Conservation (phyloP, 345 rosid genomes). For the Murraya paniculata region DNA sequence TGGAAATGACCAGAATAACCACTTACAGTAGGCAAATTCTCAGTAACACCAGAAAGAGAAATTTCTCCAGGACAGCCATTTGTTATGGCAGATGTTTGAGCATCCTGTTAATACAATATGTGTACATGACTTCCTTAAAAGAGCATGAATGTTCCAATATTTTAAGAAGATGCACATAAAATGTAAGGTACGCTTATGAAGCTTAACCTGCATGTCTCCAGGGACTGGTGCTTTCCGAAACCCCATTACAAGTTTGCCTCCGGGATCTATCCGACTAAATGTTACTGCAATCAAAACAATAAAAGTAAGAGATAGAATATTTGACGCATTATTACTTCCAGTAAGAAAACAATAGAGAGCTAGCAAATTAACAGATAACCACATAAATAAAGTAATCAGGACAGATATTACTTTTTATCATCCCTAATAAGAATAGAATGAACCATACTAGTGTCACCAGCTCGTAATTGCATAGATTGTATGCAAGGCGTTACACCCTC, state of each 20-base stretch:
- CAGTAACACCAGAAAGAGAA: conserved; percentile 48
- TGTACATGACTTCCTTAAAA: not conserved
- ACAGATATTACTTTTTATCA: not conserved
- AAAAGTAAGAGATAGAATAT: conserved; percentile 4
- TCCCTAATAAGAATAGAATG: conserved; percentile 5
- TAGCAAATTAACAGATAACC: not conserved
- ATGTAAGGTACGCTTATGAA: conserved; percentile 6
- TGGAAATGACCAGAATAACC: conserved; percentile 40
- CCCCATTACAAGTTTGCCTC: conserved; percentile 77
- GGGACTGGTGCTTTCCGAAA: conserved; percentile 62
- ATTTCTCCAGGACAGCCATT: conserved; percentile 50
- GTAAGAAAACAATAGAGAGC: not conserved
- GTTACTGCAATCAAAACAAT: conserved; percentile 45
- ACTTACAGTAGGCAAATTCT: conserved; percentile 37
- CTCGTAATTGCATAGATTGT: conserved; percentile 82
- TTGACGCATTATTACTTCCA: conserved; percentile 5
- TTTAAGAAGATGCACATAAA: not conserved
- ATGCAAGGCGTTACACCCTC: conserved; percentile 99
- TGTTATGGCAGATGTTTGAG: conserved; percentile 29
- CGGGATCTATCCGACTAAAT: conserved; percentile 83
- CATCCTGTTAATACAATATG: conserved; percentile 40
- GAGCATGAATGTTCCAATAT: not conserved
- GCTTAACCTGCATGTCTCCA: conserved; percentile 53
- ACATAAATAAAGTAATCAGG: not conserved
- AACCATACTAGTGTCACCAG: conserved; percentile 83